Conservation (phyloP, 495 filamentous ascomycete species). For the Cercophora sp. region DNA sequence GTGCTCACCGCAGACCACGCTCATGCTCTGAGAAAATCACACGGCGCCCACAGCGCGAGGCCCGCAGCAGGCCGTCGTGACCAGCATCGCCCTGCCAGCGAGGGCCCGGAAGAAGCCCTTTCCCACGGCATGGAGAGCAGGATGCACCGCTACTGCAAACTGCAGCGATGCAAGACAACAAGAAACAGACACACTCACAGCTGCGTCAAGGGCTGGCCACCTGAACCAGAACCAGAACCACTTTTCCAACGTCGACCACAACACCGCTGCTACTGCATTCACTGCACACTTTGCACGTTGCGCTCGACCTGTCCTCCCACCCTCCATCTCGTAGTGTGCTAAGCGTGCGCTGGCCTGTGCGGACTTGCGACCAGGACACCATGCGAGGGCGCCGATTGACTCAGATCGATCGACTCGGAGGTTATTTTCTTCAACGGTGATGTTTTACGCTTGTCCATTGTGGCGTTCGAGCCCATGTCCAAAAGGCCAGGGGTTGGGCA, state of each 20-base stretch:
- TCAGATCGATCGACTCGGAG: slow-evolving; percentile 19
- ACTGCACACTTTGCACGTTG: neutral
- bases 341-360: neutral
- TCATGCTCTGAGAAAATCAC: no score
- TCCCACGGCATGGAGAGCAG: no score
- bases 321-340: no score
- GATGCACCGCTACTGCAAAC: no score
- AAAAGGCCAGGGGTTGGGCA: neutral
- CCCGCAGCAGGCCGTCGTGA: neutral
- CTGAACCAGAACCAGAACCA: no score
- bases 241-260: no score
- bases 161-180: no score
- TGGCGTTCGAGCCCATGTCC: neutral
- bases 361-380: neutral
- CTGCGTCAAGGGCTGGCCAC: no score
- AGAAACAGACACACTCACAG: no score
- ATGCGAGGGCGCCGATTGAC: slow-evolving; percentile 1
- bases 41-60: neutral
- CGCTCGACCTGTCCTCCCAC: neutral
- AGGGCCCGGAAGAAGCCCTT: no score
- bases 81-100: neutral
- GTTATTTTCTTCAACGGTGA: slow-evolving; percentile 2
- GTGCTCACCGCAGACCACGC: no score
- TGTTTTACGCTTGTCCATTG: slow-evolving; percentile 1
- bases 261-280: slow-evolving; percentile 10